These are phyloP conservation scores for Sextonia rubra DNA, from an alignment of 164 flowering plant genomes.

Conservation along the genomic window DNA sequence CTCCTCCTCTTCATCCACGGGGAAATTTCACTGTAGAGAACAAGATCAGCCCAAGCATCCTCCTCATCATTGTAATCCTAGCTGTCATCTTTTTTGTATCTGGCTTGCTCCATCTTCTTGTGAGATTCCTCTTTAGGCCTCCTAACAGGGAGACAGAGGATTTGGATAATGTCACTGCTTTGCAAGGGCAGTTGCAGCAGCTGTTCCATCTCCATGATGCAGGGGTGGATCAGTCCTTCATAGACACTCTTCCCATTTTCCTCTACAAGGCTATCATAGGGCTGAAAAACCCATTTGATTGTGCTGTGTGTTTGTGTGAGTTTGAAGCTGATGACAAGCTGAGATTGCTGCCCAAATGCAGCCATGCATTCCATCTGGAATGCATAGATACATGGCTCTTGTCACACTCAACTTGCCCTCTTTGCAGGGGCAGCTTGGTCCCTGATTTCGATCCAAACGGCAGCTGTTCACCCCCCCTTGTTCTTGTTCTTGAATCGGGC, in stretches of 20 bases:
- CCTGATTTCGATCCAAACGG: slow-evolving; percentile 46
- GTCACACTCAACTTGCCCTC: slow-evolving; percentile 96
- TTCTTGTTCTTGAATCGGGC: slow-evolving; percentile 82
- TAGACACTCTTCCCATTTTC: slow-evolving; percentile 87
- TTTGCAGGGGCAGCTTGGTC: slow-evolving; percentile 71
- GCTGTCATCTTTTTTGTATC: slow-evolving; percentile 86
- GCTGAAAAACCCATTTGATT: slow-evolving; percentile 80
- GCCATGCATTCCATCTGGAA: slow-evolving; percentile 94
- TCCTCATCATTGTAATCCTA: slow-evolving; percentile 74
- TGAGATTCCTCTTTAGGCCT: slow-evolving; percentile 65
- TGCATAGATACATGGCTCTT: slow-evolving; percentile 98
- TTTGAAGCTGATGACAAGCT: slow-evolving; percentile 85
- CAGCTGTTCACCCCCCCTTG: slow-evolving; percentile 46
- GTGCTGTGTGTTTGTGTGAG: slow-evolving; percentile 95
- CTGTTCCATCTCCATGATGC: slow-evolving; percentile 92
- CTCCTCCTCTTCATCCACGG: slow-evolving; percentile 15
- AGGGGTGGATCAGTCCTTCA: slow-evolving; percentile 91
- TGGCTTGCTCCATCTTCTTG: slow-evolving; percentile 90
- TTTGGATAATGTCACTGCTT: slow-evolving; percentile 55
- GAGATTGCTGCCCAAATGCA: slow-evolving; percentile 84
- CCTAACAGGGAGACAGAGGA: slow-evolving; percentile 51
- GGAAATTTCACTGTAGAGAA: slow-evolving; percentile 21
- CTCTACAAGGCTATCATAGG: slow-evolving; percentile 80
- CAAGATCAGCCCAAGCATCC: slow-evolving; percentile 73
- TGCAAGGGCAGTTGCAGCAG: slow-evolving; percentile 92